Evolutionary conservation across 2,329 filamentous ascomycete genomes (phyloP).

Genomic region (Aspergillus sp.): DNA sequence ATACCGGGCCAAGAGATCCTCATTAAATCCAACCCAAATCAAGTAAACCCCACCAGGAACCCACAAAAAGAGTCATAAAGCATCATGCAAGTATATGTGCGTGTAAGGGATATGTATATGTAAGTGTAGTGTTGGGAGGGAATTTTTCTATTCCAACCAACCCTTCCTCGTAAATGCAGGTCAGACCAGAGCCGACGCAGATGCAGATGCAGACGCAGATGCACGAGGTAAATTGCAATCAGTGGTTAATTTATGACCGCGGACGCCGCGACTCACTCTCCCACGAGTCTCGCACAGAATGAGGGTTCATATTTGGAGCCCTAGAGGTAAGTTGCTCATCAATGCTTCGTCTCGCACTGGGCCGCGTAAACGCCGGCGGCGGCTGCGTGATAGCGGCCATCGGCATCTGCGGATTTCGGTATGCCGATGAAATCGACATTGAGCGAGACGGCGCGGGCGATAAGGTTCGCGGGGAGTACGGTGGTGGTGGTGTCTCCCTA

Average conservation of each 20-base stretch:
- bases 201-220: background rate
- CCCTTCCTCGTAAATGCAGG: background rate
- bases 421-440: constrained; percentile 6
- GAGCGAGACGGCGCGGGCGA: constrained; percentile 6
- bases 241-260: background rate
- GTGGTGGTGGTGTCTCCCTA: constrained; percentile 42
- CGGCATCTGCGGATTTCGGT: background rate
- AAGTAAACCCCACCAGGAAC: background rate
- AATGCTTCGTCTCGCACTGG: background rate
- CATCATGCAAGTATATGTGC: background rate
- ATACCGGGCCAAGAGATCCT: background rate
- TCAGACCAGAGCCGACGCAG: background rate
- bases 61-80: background rate
- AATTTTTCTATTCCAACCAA: background rate
- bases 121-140: background rate
- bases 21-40: background rate
- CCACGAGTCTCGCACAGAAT: constrained; percentile 4
- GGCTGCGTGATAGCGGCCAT: constrained; percentile 3
- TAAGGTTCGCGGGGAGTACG: constrained; percentile 34
- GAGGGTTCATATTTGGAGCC: background rate
- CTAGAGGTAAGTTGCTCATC: constrained; percentile 6
- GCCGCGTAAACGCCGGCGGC: background rate
- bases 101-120: background rate
- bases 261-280: background rate
- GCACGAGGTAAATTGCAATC: background rate